These are phyloP conservation scores for Neurospora sp. DNA, from an alignment of 495 filamentous ascomycete species.

Conservation along the genomic window DNA sequence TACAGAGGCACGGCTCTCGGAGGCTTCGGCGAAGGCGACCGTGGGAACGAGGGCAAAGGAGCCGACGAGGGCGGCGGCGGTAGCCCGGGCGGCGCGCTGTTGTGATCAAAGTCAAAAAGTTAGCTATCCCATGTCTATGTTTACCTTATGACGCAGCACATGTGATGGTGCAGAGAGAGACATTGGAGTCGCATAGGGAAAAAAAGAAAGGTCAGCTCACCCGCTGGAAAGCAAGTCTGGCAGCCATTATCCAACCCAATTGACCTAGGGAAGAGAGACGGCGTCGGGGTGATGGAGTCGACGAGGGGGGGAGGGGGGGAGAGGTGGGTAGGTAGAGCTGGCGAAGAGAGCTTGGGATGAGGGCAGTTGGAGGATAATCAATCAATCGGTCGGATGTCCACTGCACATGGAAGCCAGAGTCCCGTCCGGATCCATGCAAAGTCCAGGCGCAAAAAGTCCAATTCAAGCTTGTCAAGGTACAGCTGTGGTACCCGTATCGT, in stretches of 20 bases:
- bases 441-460: not conserved
- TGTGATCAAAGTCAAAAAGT: not conserved
- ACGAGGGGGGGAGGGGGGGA: not conserved
- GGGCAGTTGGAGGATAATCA: not conserved
- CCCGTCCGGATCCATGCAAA: not conserved
- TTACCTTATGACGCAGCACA: not conserved
- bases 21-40: slow-evolving; percentile 36
- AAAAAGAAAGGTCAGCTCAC: slow-evolving; percentile 14
- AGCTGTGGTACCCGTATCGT: not conserved
- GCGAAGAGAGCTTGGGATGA: slow-evolving; percentile 6
- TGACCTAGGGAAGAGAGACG: slow-evolving; percentile 12
- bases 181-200: not conserved
- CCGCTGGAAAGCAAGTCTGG: slow-evolving; percentile 42
- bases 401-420: not conserved
- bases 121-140: not conserved
- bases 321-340: slow-evolving; percentile 1
- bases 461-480: not conserved
- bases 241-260: slow-evolving; percentile 40
- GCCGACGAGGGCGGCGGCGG: slow-evolving; percentile 36
- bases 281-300: not conserved
- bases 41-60: slow-evolving; percentile 33
- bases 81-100: slow-evolving; percentile 37
- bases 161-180: not conserved
- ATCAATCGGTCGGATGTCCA: not conserved
- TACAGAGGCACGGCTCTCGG: slow-evolving; percentile 26